Percentiles rank a stretch among this genome's conserved stretches.
phyloP scores from a whole-genome alignment of 495 filamentous ascomycete genomes.

The Lepidopterella palustris region DNA sequence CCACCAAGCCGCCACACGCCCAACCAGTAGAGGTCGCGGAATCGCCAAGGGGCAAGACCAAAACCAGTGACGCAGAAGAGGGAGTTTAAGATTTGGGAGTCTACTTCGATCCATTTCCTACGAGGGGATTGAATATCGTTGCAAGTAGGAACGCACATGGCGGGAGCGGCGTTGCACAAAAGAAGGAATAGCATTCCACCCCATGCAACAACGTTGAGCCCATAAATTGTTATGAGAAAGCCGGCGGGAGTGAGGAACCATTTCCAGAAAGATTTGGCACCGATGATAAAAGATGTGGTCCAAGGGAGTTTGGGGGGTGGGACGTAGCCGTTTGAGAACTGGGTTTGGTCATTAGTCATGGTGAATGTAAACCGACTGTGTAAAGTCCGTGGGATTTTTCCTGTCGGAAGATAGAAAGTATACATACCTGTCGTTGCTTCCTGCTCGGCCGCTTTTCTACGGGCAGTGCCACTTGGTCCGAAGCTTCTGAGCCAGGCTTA shows the following conservation, averaged over 20 bases:
- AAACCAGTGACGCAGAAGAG: slow-evolving; percentile 86
- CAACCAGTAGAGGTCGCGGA: slow-evolving; percentile 69
- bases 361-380: too few relatives aligned
- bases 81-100: slow-evolving; percentile 77
- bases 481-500: not conserved
- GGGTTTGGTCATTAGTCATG: too few relatives aligned
- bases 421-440: not conserved
- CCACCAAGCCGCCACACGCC: slow-evolving; percentile 52
- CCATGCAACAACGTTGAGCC: slow-evolving; percentile 77
- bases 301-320: slow-evolving; percentile 62
- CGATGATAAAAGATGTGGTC: slow-evolving; percentile 47
- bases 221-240: slow-evolving; percentile 70
- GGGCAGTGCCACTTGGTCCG: not conserved
- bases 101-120: slow-evolving; percentile 76
- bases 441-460: not conserved
- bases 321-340: slow-evolving; percentile 58
- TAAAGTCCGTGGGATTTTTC: too few relatives aligned
- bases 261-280: slow-evolving; percentile 47
- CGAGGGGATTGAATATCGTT: slow-evolving; percentile 66
- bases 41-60: slow-evolving; percentile 77
- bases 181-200: slow-evolving; percentile 86
- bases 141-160: slow-evolving; percentile 72
- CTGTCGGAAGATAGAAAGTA: too few relatives aligned
- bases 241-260: slow-evolving; percentile 64
- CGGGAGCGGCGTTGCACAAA: slow-evolving; percentile 64